Conservation (phyloP, 78 protist genomes). For the Anaeramoeba flamelloides region DNA sequence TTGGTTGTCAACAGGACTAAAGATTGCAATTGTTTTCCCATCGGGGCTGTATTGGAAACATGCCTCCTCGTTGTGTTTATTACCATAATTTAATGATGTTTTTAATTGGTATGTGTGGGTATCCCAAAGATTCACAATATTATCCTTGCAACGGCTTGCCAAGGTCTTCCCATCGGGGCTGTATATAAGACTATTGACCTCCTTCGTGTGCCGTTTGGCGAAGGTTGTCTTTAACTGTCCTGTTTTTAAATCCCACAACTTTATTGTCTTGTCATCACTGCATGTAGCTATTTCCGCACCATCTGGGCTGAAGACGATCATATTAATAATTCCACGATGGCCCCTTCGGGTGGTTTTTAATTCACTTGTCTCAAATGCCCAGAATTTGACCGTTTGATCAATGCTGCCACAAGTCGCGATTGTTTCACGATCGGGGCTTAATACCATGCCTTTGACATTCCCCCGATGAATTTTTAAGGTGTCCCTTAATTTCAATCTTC, state of each 20-base stretch:
- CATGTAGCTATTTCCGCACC: not conserved
- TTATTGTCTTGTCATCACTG: not conserved
- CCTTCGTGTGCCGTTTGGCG: too few relatives aligned
- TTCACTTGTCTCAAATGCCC: slow-evolving; percentile 4
- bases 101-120: not conserved
- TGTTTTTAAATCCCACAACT: slow-evolving; percentile 8
- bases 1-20: not conserved
- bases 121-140: slow-evolving; percentile 4
- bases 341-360: not conserved
- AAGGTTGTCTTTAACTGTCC: too few relatives aligned
- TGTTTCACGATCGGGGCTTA: not conserved
- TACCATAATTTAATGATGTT: not conserved
- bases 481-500: too few relatives aligned
- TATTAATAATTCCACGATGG: slow-evolving; percentile 1
- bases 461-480: slow-evolving; percentile 8
- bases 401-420: not conserved
- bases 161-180: slow-evolving; percentile 2
- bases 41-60: slow-evolving; percentile 10
- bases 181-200: slow-evolving; percentile 2
- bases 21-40: not conserved
- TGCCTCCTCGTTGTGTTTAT: not conserved
- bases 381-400: slow-evolving; percentile 4
- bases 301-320: not conserved
- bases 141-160: slow-evolving; percentile 1
- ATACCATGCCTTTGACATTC: slow-evolving; percentile 1